Base-by-base conservation (phyloP, 108 stramenopile genomes). In the Fragilaria radians region DNA sequence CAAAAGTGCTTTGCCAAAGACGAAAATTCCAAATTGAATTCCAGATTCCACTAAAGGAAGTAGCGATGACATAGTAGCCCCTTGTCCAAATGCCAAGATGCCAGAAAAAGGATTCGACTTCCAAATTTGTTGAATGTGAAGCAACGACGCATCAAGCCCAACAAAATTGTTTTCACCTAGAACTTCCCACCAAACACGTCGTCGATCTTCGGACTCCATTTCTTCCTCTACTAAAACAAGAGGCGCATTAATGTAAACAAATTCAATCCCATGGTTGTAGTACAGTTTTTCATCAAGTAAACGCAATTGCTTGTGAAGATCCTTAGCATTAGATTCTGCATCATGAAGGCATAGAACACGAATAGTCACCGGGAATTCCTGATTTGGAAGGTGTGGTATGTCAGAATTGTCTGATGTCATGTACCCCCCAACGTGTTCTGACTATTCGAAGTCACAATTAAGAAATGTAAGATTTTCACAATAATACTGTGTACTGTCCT, bases 321-420 rank as follows among this genome's bases (percentile, higher is more conserved):
- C 68, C 4, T 19, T 11, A 7, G 86, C 84, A 58, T 82, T 83
- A 27, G 86, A 86, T 25, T 63, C 31, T 21, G 57, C 79, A 47
- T 86, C 80, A 64, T 93, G 91, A 42, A 89, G 78, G 61, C 85
- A 86, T 1, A 93, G 77, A 28, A 93, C 82, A 48, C 86, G 74
- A 58, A 92, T 77, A 50, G 30, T 28, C 1, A 26, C 48, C 31
- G 5, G 22, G 32, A 42, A 27, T 42, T 14, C 11, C 36, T 42
- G 36, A 14, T 42, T 14, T 11, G 7, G 11, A 11, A 14, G 14
- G 14, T 42, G 36, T 7, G 36, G 36, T n/a, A n/a, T n/a, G n/a
- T n/a, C n/a, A n/a, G n/a, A n/a, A n/a, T n/a, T n/a, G n/a, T n/a
- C n/a, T n/a, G n/a, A n/a, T n/a, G n/a, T n/a, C n/a, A n/a, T n/a